Evolutionary conservation across 164 flowering plant species (phyloP).

Genomic region (Nymphaea thermarum): DNA sequence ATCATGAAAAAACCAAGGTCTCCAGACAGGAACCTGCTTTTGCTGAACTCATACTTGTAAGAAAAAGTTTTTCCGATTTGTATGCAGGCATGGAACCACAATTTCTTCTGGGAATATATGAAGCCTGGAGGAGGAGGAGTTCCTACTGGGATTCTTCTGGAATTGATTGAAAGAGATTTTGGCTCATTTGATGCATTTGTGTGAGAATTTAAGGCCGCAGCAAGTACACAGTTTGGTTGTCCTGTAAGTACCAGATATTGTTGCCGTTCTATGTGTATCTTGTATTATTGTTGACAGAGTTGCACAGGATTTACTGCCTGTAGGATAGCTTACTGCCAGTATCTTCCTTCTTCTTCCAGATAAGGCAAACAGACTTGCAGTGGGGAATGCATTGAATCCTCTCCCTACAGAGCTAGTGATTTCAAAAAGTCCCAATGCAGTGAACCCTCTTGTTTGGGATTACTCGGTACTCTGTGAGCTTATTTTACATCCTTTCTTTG

Average conservation of each 20-base stretch:
- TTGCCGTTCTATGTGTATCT: not conserved
- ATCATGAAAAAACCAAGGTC: too few species aligned
- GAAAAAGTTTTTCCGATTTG: not conserved
- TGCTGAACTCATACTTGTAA: too few species aligned
- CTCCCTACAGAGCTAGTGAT: constrained; percentile 35
- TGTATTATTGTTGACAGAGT: not conserved
- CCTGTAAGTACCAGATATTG: constrained; percentile 32
- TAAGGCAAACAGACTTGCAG: not conserved
- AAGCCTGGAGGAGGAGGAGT: constrained; percentile 87
- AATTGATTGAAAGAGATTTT: constrained; percentile 73
- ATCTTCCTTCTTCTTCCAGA: not conserved
- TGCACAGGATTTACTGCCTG: not conserved
- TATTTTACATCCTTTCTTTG: too few species aligned
- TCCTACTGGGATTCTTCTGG: constrained; percentile 66
- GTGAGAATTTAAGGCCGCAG: constrained; percentile 54
- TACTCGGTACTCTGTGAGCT: constrained; percentile 27
- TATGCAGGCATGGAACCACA: constrained; percentile 82
- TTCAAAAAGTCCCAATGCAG: constrained; percentile 84
- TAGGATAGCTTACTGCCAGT: not conserved
- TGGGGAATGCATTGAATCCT: not conserved
- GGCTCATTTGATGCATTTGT: constrained; percentile 63
- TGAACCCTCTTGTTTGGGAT: constrained; percentile 86
- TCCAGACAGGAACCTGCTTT: too few species aligned
- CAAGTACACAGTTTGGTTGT: constrained; percentile 85
- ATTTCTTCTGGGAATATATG: constrained; percentile 93